Conservation (phyloP, 2,329 filamentous ascomycete genomes). For the Aspergillus ruber region DNA sequence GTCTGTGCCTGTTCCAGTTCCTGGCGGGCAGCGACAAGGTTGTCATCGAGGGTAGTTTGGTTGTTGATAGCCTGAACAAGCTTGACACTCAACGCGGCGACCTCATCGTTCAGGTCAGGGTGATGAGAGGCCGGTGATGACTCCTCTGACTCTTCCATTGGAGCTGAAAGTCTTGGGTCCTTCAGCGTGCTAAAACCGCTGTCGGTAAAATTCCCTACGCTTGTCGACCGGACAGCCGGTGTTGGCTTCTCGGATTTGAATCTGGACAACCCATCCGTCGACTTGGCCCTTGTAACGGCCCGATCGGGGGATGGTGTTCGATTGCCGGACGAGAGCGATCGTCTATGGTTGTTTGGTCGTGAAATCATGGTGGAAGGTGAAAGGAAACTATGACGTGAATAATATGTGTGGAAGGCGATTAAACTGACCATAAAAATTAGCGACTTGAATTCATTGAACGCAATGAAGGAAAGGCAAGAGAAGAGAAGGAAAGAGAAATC, state of each 20-base stretch:
- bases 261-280: conserved; percentile 36
- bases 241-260: conserved; percentile 23
- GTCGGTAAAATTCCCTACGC: conserved; percentile 28
- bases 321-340: conserved; percentile 32
- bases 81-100: conserved; percentile 87
- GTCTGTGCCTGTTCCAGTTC: conserved; percentile 70
- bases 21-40: conserved; percentile 70
- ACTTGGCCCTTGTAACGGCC: conserved; percentile 39
- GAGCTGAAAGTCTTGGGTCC: conserved; percentile 35
- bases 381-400: conserved; percentile 28
- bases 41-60: conserved; percentile 86
- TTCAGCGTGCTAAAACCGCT: conserved; percentile 42
- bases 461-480: not conserved
- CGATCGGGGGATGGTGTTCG: conserved; percentile 29
- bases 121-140: conserved; percentile 38
- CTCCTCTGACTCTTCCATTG: conserved; percentile 29
- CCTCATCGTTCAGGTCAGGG: conserved; percentile 64
- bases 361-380: conserved; percentile 33
- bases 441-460: not conserved
- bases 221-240: conserved; percentile 16
- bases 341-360: conserved; percentile 29
- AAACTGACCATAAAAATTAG: conserved; percentile 22
- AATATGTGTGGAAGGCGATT: conserved; percentile 34
- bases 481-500: not conserved
- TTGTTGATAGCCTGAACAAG: conserved; percentile 96